Base-by-base conservation (phyloP, 805 yeast species). In the Komagataella phaffii region DNA sequence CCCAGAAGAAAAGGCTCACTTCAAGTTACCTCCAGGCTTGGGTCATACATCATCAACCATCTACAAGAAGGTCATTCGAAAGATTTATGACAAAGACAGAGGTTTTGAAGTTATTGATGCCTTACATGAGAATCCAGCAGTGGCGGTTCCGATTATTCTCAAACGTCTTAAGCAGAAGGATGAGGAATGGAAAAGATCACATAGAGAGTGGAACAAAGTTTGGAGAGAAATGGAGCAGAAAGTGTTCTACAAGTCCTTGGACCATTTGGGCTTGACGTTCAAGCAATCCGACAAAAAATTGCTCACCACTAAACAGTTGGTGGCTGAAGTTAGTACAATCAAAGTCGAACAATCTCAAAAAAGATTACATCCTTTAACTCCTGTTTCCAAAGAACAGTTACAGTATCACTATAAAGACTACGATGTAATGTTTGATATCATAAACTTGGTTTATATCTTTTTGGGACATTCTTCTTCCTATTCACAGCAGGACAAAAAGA, bases 221-320 rank as follows among this genome's bases (percentile, higher is more conserved):
- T 93, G 99, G 99, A 81, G 99, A 63, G 98, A 91, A 68, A 81
- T 95, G 69, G 99, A 93, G 66, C 96, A 90, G 62, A 90, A 88
- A 61, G 96, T 89, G 0, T 90, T 86, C 65, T 88, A 81, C 72
- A 93, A 93, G 66, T 87, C 96, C 2, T 73, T 93, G 57, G 99
- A 93, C 64, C 99, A 93, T 65, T 72, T 91, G 55, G 99, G 99
- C 1, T 75, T 93, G 59, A 90, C 97, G 0, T 93, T 93, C 72
- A 93, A 93, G 68, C 98, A 93, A 64, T 86, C 96, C 21, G 99
- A 93, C 68, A 91, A 93, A 66, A 91, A 93, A 65, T 69, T 88
- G 52, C 69, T 93, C 59, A 88, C 98, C 0, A 84, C 93, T 7
- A 88, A 95, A 61, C 96, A 89, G 59, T 69, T 93, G 58, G 81